Percentiles rank a stretch among this genome's conserved stretches.
phyloP scores from a whole-genome alignment of 805 yeast species.

The Candida sanyiensis region DNA sequence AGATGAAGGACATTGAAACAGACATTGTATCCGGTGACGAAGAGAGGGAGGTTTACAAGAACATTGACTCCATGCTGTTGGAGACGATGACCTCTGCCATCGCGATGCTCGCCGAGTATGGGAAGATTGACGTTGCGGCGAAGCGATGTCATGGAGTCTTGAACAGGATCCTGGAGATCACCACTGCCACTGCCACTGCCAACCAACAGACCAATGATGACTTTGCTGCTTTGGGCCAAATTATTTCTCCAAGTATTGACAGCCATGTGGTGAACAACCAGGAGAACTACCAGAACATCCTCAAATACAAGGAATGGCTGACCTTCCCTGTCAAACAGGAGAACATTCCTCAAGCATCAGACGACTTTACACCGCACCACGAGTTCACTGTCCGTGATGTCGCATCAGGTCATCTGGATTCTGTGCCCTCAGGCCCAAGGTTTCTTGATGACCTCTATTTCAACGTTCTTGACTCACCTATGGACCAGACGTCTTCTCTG shows the following conservation, averaged over 20 bases:
- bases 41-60: conserved; percentile 13
- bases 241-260: too few species aligned
- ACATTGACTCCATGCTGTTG: conserved; percentile 12
- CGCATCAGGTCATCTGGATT: conserved; percentile 13
- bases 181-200: too few species aligned
- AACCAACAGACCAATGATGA: too few species aligned
- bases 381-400: conserved; percentile 20
- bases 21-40: conserved; percentile 17
- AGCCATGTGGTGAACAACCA: neutral
- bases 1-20: conserved; percentile 15
- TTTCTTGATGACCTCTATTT: conserved; percentile 22
- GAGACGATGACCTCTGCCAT: conserved; percentile 22
- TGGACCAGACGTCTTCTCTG: too few species aligned
- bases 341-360: conserved; percentile 5
- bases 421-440: conserved; percentile 16
- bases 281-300: conserved; percentile 17
- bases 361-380: conserved; percentile 2
- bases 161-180: conserved; percentile 17
- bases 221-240: too few species aligned
- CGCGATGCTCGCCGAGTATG: conserved; percentile 16
- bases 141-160: conserved; percentile 16
- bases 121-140: conserved; percentile 19
- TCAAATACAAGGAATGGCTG: conserved; percentile 25
- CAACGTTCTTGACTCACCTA: conserved; percentile 14
- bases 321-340: conserved; percentile 14